Evolutionary conservation across 1,139 yeast species (phyloP).

Genomic region (Tardiomyces digboiensis): DNA sequence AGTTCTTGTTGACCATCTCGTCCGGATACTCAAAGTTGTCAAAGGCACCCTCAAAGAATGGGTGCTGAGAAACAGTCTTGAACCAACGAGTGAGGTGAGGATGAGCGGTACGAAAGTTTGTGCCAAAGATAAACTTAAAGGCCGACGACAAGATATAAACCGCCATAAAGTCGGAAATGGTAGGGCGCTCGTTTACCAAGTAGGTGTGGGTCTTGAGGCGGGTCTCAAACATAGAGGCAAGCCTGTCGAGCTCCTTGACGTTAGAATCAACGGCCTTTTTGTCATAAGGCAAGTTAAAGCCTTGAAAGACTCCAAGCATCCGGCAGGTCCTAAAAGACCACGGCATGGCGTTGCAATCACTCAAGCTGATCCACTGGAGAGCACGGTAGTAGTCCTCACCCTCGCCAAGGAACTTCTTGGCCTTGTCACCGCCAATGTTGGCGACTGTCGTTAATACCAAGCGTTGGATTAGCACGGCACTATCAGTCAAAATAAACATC

Average conservation of each 20-base stretch:
- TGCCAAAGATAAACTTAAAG: constrained; percentile 47
- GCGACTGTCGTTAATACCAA: neutral
- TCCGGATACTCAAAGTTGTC: neutral
- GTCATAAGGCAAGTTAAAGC: constrained; percentile 49
- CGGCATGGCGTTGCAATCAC: neutral
- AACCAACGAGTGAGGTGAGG: constrained; percentile 82
- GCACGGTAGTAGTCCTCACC: neutral
- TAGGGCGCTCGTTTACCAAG: constrained; percentile 82
- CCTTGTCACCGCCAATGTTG: neutral
- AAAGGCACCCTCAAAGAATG: neutral
- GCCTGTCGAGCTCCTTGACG: constrained; percentile 32
- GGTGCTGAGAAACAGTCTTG: constrained; percentile 50
- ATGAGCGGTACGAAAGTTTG: constrained; percentile 63
- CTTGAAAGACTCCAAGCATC: neutral
- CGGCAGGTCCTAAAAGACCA: neutral
- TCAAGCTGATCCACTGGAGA: neutral
- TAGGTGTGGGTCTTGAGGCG: constrained; percentile 61
- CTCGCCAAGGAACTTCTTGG: neutral
- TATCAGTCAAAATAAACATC: neutral
- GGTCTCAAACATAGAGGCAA: constrained; percentile 17
- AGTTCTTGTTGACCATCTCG: neutral
- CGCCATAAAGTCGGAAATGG: constrained; percentile 70
- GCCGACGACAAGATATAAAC: constrained; percentile 37
- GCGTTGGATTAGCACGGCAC: neutral
- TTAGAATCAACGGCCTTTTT: constrained; percentile 67